Percentiles rank a stretch among this genome's conserved stretches.
Conservation (phyloP, 1,284 basidiomycete genomes). For the Ustilago xerochloae region DNA sequence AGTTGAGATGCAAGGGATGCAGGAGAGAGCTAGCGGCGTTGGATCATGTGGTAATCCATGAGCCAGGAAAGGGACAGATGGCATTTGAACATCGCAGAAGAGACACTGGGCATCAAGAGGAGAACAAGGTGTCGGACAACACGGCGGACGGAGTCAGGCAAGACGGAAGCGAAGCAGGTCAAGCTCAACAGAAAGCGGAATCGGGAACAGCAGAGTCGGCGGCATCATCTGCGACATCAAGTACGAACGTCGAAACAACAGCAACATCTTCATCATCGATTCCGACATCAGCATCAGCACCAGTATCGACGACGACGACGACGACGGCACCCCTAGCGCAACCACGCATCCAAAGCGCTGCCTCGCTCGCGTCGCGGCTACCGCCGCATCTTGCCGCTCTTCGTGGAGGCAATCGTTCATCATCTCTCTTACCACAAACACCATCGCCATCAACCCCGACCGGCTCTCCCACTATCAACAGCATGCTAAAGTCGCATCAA, state of each 20-base stretch:
- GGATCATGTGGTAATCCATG: constrained; percentile 64
- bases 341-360: constrained; percentile 49
- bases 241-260: neutral
- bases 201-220: neutral
- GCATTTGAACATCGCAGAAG: constrained; percentile 61
- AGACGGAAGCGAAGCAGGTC: neutral
- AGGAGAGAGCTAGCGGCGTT: constrained; percentile 57
- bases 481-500: constrained; percentile 70
- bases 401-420: constrained; percentile 31
- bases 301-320: neutral
- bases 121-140: constrained; percentile 1
- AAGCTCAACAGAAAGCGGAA: too few relatives aligned
- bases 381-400: constrained; percentile 61
- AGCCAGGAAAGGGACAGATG: constrained; percentile 60
- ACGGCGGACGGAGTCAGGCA: neutral
- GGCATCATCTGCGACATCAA: neutral
- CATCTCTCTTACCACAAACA: neutral
- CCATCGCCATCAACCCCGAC: neutral
- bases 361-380: constrained; percentile 46
- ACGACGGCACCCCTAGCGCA: neutral
- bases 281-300: neutral
- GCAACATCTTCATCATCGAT: neutral
- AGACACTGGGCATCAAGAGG: constrained; percentile 17
- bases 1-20: constrained; percentile 63
- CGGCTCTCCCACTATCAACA: neutral